phyloP scores from a whole-genome alignment of 2,329 filamentous ascomycete genomes.

The Penicillium sp. region DNA sequence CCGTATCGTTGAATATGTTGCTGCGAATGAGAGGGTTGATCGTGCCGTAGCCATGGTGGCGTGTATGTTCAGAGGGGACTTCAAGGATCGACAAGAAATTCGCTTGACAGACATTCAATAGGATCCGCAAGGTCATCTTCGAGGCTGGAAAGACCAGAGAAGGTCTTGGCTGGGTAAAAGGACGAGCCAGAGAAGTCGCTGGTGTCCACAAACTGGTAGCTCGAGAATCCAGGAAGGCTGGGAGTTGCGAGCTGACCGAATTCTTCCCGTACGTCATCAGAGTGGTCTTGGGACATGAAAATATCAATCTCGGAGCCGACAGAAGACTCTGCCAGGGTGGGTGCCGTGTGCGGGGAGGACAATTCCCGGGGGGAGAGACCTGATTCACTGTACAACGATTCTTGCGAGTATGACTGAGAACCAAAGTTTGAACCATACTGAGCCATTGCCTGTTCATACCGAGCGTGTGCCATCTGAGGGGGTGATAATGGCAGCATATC shows the following conservation, averaged over 20 bases:
- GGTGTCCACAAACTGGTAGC: constrained; percentile 21
- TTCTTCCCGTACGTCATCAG: constrained; percentile 31
- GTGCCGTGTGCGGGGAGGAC: constrained; percentile 40
- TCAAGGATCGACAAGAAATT: constrained; percentile 38
- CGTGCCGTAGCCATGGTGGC: constrained; percentile 10
- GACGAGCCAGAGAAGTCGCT: constrained; percentile 33
- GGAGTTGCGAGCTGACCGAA: constrained; percentile 32
- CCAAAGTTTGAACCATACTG: constrained; percentile 15
- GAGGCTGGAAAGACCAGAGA: constrained; percentile 25
- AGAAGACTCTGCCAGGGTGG: constrained; percentile 37
- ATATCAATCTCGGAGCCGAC: constrained; percentile 42
- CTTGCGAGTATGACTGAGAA: constrained; percentile 25
- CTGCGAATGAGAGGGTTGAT: constrained; percentile 14
- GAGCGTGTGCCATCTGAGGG: constrained; percentile 22
- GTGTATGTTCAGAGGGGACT: constrained; percentile 4
- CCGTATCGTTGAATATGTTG: constrained; percentile 21
- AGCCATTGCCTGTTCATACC: constrained; percentile 27
- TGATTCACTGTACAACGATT: constrained; percentile 33
- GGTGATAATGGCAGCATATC: constrained; percentile 39
- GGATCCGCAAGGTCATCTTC: constrained; percentile 38
- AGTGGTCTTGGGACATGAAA: constrained; percentile 40
- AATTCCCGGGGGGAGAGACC: constrained; percentile 33
- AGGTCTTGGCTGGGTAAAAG: constrained; percentile 38
- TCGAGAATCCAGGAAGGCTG: constrained; percentile 34
- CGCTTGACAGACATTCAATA: constrained; percentile 41